Evolutionary conservation across 2,329 filamentous ascomycete genomes (phyloP).

Genomic region (Aaosphaeria arxii): DNA sequence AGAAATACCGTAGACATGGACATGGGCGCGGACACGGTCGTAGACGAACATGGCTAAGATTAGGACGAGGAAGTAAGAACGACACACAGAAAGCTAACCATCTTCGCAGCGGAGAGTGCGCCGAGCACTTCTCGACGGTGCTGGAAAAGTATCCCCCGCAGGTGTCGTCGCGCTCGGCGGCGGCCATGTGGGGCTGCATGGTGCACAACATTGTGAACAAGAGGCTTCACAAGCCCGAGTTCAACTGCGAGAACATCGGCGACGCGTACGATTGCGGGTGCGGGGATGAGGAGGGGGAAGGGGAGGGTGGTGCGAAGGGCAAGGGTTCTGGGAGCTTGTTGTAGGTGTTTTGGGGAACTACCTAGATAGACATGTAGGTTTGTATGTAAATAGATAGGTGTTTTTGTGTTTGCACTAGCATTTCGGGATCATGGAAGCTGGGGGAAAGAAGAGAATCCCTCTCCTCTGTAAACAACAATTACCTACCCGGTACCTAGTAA

Average conservation of each 20-base stretch:
- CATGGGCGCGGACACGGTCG: no score
- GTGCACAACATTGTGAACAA: slow-evolving; percentile 66
- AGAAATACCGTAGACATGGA: not conserved
- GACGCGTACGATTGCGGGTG: slow-evolving; percentile 68
- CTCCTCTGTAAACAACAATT: no score
- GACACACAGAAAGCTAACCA: slow-evolving; percentile 20
- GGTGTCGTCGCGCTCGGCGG: slow-evolving; percentile 58
- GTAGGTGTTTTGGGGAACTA: slow-evolving; percentile 6
- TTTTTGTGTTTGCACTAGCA: no score
- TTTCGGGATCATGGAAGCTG: not conserved
- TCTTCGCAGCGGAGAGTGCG: slow-evolving; percentile 58
- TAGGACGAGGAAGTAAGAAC: no score
- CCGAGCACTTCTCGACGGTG: slow-evolving; percentile 60
- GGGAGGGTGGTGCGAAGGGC: slow-evolving; percentile 8
- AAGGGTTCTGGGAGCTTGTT: slow-evolving; percentile 3
- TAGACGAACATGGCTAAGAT: no score
- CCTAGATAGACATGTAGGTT: no score
- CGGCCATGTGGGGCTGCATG: slow-evolving; percentile 65
- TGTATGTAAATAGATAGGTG: no score
- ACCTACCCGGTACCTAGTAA: no score
- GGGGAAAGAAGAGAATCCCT: no score
- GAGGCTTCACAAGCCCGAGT: slow-evolving; percentile 58
- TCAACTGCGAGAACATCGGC: slow-evolving; percentile 63
- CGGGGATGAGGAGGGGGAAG: slow-evolving; percentile 50
- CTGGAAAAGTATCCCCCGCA: slow-evolving; percentile 63